These are phyloP conservation scores for Globisporangium viniferum DNA, from an alignment of 352 stramenopile genomes.

Conservation along the genomic window DNA sequence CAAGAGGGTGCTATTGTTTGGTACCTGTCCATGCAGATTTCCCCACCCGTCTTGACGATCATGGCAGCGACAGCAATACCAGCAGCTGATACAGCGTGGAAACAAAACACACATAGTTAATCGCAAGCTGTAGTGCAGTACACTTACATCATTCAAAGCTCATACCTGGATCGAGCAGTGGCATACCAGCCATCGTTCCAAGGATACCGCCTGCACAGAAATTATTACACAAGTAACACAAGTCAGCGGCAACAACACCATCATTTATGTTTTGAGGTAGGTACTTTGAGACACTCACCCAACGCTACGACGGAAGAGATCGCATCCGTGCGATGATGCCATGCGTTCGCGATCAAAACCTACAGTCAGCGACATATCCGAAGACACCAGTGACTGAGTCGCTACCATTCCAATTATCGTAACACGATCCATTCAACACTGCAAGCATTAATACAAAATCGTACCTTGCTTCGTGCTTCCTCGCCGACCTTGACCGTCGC, in stretches of 20 bases:
- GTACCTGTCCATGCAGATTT: conserved; percentile 81
- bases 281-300: conserved; percentile 18
- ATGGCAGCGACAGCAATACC: conserved; percentile 84
- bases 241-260: background rate
- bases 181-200: conserved; percentile 63
- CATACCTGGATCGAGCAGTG: conserved; percentile 69
- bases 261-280: background rate
- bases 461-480: conserved; percentile 86
- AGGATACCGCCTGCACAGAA: conserved; percentile 50
- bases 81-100: conserved; percentile 40
- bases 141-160: background rate
- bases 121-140: background rate
- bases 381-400: background rate
- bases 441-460: background rate
- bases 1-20: background rate
- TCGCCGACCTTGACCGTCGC: conserved; percentile 92
- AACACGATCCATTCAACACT: background rate
- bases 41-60: conserved; percentile 85
- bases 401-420: background rate
- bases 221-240: background rate
- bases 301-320: conserved; percentile 89
- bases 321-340: conserved; percentile 92
- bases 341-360: conserved; percentile 97
- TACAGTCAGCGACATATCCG: conserved; percentile 13
- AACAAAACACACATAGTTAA: background rate